These are phyloP conservation scores for Monosporascus sp. DNA, from an alignment of 2,329 filamentous ascomycete genomes.

Conservation along the genomic window DNA sequence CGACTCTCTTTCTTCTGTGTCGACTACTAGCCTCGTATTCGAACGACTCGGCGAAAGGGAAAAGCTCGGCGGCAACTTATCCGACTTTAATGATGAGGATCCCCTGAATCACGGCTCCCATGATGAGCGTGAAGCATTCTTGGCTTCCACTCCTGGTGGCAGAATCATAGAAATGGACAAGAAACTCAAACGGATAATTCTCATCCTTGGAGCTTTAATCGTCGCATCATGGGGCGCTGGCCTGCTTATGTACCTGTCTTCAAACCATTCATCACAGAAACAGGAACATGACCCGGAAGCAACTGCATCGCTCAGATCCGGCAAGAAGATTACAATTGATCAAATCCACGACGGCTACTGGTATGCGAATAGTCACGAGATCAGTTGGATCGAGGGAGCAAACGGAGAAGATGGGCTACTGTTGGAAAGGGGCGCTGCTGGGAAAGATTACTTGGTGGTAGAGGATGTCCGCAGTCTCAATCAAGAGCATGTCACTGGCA, in stretches of 20 bases:
- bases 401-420: constrained; percentile 78
- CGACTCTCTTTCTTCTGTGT: constrained; percentile 69
- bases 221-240: constrained; percentile 64
- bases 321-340: constrained; percentile 68
- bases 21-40: constrained; percentile 77
- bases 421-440: constrained; percentile 61
- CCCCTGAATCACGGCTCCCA: constrained; percentile 36
- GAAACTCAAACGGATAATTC: constrained; percentile 56
- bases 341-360: constrained; percentile 65
- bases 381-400: constrained; percentile 72
- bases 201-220: constrained; percentile 57
- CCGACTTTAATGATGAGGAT: constrained; percentile 41
- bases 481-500: constrained; percentile 32
- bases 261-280: constrained; percentile 54
- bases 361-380: constrained; percentile 56
- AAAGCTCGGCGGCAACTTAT: constrained; percentile 29
- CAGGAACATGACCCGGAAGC: constrained; percentile 63
- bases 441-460: constrained; percentile 74
- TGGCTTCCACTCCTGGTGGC: constrained; percentile 32
- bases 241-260: constrained; percentile 60
- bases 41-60: constrained; percentile 63
- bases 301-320: constrained; percentile 53
- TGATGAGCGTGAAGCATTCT: constrained; percentile 48
- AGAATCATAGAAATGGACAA: constrained; percentile 57
- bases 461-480: constrained; percentile 70